Percentiles rank a stretch among this genome's conserved stretches.
Conservation (phyloP, 257 asterid species). For the Rehmannia glutinosa region DNA sequence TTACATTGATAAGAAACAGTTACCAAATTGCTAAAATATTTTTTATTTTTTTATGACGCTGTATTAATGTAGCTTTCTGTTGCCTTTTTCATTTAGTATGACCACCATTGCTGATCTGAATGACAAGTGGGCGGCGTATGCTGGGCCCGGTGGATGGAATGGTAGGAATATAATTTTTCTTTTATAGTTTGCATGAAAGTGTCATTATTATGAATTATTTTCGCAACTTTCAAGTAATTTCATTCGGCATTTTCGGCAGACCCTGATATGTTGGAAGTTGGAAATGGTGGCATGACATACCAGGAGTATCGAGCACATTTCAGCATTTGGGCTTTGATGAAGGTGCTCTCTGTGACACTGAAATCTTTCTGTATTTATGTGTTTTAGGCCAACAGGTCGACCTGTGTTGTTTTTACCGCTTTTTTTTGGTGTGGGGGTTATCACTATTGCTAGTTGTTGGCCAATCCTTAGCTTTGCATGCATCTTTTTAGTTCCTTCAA, state of each 20-base stretch:
- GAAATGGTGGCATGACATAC: conserved; percentile 95
- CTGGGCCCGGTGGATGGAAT: conserved; percentile 99
- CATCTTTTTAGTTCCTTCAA: no score
- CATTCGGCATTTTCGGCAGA: conserved; percentile 39
- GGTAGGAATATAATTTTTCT: conserved; percentile 41
- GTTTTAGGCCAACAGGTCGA: no score
- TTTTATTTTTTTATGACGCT: no score
- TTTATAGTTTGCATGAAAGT: no score
- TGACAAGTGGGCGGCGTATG: conserved; percentile 93
- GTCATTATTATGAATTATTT: background rate
- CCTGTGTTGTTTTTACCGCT: no score
- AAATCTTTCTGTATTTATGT: no score
- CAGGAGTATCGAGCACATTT: no score
- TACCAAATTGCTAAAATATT: conserved; percentile 4
- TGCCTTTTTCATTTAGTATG: conserved; percentile 60
- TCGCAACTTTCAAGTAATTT: background rate
- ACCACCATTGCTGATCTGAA: conserved; percentile 81
- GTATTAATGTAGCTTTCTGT: conserved; percentile 14
- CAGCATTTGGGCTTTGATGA: no score
- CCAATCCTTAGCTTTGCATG: no score
- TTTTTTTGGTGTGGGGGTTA: no score
- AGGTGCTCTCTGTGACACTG: no score
- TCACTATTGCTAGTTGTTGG: no score
- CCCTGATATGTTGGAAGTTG: conserved; percentile 97
- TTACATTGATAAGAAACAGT: background rate